Evolutionary conservation across 139 green algal species (phyloP).

Genomic region (Micractinium conductrix): DNA sequence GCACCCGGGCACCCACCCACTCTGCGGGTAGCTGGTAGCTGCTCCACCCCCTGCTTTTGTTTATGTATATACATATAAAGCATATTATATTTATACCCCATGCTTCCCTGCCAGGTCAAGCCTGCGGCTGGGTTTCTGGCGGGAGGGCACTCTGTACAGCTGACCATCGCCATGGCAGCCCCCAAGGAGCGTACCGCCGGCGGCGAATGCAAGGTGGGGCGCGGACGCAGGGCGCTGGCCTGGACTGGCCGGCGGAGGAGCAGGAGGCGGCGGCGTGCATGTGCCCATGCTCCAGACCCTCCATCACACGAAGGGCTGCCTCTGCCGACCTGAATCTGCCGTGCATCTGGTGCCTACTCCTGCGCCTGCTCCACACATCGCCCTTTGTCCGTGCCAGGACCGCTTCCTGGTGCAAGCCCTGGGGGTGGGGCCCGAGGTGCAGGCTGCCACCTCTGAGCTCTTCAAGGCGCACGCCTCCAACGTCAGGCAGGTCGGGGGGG

Average conservation of each 20-base stretch:
- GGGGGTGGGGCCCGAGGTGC: constrained; percentile 23
- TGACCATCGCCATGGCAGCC: constrained; percentile 54
- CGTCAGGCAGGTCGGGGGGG: neutral
- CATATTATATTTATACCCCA: neutral
- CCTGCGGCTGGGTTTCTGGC: constrained; percentile 61
- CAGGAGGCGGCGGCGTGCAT: neutral
- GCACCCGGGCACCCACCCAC: neutral
- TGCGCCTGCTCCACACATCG: too few species aligned
- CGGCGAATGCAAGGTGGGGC: constrained; percentile 60
- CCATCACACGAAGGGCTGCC: too few species aligned
- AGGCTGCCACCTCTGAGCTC: constrained; percentile 34
- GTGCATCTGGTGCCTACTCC: too few species aligned
- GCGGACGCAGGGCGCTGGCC: constrained; percentile 53
- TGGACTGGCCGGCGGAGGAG: neutral
- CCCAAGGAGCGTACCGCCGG: constrained; percentile 14
- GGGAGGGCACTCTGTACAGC: constrained; percentile 26
- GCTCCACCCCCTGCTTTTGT: too few species aligned
- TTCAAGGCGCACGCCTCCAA: constrained; percentile 34
- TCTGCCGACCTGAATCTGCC: too few species aligned
- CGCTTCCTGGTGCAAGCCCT: constrained; percentile 60
- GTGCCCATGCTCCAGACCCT: too few species aligned
- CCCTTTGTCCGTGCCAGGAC: neutral
- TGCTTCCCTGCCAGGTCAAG: neutral
- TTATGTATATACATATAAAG: too few species aligned
- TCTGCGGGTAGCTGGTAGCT: too few species aligned